These are phyloP conservation scores for Eucalyptus paniculata DNA, from an alignment of 345 rosid species.

Conservation along the genomic window DNA sequence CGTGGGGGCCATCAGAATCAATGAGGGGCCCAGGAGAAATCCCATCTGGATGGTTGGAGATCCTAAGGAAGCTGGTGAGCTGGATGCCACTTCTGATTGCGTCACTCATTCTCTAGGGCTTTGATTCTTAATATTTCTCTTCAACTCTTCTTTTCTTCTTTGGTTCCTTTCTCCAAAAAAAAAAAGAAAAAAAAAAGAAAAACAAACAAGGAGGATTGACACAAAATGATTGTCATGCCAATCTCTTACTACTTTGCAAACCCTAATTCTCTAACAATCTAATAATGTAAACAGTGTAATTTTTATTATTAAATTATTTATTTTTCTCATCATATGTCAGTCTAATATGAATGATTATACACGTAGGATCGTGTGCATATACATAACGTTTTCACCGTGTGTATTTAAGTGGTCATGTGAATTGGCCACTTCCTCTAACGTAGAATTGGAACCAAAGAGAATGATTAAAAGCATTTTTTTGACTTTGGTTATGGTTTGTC, in stretches of 20 bases:
- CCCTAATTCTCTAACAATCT: not conserved
- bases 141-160: not conserved
- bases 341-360: not conserved
- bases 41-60: not conserved
- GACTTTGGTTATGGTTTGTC: not conserved
- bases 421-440: not conserved
- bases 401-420: not conserved
- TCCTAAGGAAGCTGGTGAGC: not conserved
- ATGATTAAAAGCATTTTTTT: not conserved
- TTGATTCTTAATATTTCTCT: not conserved
- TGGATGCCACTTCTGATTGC: not conserved
- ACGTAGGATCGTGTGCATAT: not conserved
- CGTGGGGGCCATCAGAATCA: not conserved
- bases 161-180: not conserved
- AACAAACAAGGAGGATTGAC: not conserved
- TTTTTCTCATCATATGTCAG: not conserved
- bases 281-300: not conserved
- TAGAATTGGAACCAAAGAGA: not conserved
- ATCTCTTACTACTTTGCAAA: not conserved
- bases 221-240: not conserved
- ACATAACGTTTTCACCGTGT: not conserved
- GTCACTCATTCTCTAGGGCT: not conserved
- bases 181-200: not conserved
- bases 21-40: not conserved
- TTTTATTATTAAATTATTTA: not conserved